Percentiles rank a stretch among this genome's conserved stretches.
These are phyloP conservation scores for Dillenia suffruticosa DNA, from an alignment of 164 flowering plant species.

Conservation along the genomic window DNA sequence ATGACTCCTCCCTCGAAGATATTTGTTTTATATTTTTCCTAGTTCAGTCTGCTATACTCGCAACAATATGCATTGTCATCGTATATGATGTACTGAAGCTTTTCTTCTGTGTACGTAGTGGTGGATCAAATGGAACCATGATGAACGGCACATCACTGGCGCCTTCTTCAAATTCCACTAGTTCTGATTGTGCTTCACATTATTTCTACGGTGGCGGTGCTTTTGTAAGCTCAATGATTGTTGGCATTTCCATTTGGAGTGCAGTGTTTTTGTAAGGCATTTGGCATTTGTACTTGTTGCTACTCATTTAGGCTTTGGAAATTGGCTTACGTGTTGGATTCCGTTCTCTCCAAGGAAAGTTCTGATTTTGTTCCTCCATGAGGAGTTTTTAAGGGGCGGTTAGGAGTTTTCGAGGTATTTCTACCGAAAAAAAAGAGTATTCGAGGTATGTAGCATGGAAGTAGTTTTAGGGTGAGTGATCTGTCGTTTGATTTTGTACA, in stretches of 20 bases:
- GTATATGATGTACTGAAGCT: too few species aligned
- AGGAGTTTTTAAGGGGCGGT: constrained; percentile 12
- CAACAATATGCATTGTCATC: too few species aligned
- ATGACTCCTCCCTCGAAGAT: too few species aligned
- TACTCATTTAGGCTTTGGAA: constrained; percentile 3
- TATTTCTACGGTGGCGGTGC: constrained; percentile 8
- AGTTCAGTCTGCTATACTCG: too few species aligned
- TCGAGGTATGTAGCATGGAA: constrained; percentile 2
- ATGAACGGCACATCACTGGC: constrained; percentile 48
- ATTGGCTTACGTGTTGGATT: constrained; percentile 4
- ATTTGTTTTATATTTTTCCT: too few species aligned
- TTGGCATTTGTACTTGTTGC: not conserved
- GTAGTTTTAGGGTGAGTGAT: constrained; percentile 3
- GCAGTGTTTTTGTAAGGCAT: constrained; percentile 30
- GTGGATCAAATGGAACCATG: constrained; percentile 49
- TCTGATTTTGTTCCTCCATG: constrained; percentile 36
- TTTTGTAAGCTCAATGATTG: constrained; percentile 16
- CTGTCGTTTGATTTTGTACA: constrained; percentile 21
- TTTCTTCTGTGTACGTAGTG: constrained; percentile 27
- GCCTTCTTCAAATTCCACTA: constrained; percentile 64
- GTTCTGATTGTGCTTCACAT: constrained; percentile 21
- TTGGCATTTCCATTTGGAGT: constrained; percentile 26
- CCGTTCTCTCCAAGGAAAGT: not conserved
- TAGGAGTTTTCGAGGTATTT: constrained; percentile 6
- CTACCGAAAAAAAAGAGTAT: too few species aligned